Evolutionary conservation across 345 rosid species (phyloP), one percentile per base, ranked within the genome.

Genomic region (Punica granatum): DNA sequence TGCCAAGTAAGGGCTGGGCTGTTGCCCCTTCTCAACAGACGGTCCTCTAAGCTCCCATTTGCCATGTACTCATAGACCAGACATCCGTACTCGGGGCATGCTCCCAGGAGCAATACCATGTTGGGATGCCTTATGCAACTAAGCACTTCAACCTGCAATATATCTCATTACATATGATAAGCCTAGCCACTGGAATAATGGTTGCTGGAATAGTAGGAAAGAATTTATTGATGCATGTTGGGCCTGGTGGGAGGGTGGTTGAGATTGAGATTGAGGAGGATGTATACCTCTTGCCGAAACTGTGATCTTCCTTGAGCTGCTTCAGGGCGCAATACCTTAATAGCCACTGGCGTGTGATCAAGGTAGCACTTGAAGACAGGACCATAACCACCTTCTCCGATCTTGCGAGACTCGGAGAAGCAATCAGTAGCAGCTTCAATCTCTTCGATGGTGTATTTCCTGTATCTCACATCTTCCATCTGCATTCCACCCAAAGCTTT

Each of bases 361-460:
- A 63, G 33, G 48, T 8, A 39, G 10, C 48, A 63, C 66, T 63
- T 65, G 58, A 65, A 65, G 12, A 88, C 97, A 28, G 95, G 87
- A 71, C 95, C 97, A 59, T 88, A 88, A 41, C 89, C 95, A 23
- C 95, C 97, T 81, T 86, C 95, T 33, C 92, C 97, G 67, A 88
- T 88, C 86, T 90, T 85, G 9, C 70, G 39, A 1, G 80, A 67
- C 42, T 34, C 43, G 51, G 87, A 56, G 58, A 88, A 86, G 75
- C 75, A 48, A 53, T 80, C 64, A 21, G 95, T 88, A 42, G 97
- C 82, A 28, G 15, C 67, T 80, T 90, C 92, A 32, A 86, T 82
- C 59, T 88, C 90, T 37, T 63, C 68, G 49, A 86, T 82, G 32
- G 78, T 81, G 77, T 88, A 90, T 72, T 72, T 76, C 67, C 82